Conservation (phyloP, 257 asterid genomes). For the Scutellaria baicalensis region DNA sequence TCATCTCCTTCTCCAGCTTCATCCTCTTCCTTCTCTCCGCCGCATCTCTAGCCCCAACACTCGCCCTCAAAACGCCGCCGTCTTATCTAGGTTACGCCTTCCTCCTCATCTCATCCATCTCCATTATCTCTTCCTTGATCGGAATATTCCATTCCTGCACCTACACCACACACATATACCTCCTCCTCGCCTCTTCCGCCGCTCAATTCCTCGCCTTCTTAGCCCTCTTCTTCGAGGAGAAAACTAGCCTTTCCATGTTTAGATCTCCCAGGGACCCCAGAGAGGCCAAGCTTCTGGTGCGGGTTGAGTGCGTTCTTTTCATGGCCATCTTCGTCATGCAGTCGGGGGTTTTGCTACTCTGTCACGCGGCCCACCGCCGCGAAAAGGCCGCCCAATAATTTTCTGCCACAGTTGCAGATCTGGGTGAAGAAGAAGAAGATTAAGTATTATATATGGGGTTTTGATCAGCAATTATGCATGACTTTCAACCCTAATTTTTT, state of each 20-base stretch:
- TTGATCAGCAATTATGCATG: slow-evolving; percentile 29
- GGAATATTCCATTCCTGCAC: slow-evolving; percentile 75
- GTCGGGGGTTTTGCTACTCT: slow-evolving; percentile 37
- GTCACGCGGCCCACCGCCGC: slow-evolving; percentile 44
- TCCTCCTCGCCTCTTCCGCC: slow-evolving; percentile 49
- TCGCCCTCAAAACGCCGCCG: slow-evolving; percentile 62
- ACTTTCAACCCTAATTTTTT: neutral
- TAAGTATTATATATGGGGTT: slow-evolving; percentile 53
- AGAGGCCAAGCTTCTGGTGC: slow-evolving; percentile 59
- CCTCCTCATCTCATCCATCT: slow-evolving; percentile 43
- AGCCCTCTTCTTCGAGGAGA: slow-evolving; percentile 54
- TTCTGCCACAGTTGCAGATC: slow-evolving; percentile 29
- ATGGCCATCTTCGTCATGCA: slow-evolving; percentile 76
- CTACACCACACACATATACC: slow-evolving; percentile 48
- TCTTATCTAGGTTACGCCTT: slow-evolving; percentile 64
- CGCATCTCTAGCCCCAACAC: slow-evolving; percentile 57
- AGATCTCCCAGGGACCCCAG: slow-evolving; percentile 50
- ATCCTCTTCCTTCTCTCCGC: slow-evolving; percentile 67
- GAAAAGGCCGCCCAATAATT: slow-evolving; percentile 46
- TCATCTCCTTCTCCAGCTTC: slow-evolving; percentile 53
- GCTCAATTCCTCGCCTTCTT: slow-evolving; percentile 50
- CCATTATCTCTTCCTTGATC: slow-evolving; percentile 46
- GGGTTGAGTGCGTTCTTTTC: slow-evolving; percentile 73
- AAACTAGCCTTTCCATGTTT: slow-evolving; percentile 41
- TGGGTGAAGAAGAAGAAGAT: slow-evolving; percentile 43